Base-by-base conservation (phyloP, 768 basidiomycete genomes). In the Solioccasus polychromus region DNA sequence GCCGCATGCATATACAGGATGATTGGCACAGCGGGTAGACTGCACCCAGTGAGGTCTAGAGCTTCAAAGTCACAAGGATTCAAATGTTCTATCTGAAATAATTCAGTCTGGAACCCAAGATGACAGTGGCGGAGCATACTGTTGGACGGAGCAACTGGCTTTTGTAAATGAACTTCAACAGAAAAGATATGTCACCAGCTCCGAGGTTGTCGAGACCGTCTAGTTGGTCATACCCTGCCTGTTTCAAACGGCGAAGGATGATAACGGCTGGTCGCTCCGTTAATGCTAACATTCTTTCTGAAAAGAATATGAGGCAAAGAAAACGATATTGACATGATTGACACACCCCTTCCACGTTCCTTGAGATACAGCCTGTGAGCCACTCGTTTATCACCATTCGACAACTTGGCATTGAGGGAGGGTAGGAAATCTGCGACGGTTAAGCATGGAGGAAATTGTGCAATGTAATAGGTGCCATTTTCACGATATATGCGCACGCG, bases 131-230 rank as follows among this genome's bases (percentile, higher is more conserved):
- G 41, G 32, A 4, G 73, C 82, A 44, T 62, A 86, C 85, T 50
- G 78, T 67, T 38, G 80, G 73, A 11, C 79, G 81, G 14, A 90
- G 72, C 15, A 80, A 70, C 50, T 82, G 82, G 55, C 79, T 85
- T 62, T 93, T 92, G 69, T 88, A 97, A 17, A 94, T 81, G 55
- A 97, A 95, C 57, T 85, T 88, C 63, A 92, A 77, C 19, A 99
- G 73, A 60, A 94, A 94, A 5, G 82, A 77, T 50, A 96, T 70
- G 42, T 89, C 88, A 24, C 89, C 87, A 4, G 78, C 78, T 0
- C 83, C 85, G 7, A 96, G 72, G 35, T 84, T 73, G 47, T 92
- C 85, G 7, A 87, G 66, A 31, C 85, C 83, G 61, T 99, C 95
- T 14, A 79, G 75, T 19, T 81, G 76, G 39, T 85, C 82, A 55